Evolutionary conservation across 73 alveolate genomes (phyloP), one percentile per base, ranked within the genome.

Genomic region (Tetrahymena borealis): DNA sequence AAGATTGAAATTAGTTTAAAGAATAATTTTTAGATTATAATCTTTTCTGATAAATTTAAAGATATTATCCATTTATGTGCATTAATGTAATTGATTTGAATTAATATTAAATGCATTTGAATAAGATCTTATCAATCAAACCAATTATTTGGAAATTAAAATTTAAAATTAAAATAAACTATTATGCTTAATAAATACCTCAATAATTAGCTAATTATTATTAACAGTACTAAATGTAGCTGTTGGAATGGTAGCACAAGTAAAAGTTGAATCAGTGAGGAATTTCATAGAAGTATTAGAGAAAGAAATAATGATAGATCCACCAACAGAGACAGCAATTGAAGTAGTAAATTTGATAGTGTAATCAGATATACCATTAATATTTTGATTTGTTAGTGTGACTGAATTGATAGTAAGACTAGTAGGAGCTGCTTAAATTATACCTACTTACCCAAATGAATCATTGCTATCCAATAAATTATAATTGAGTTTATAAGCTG

Each of bases 361-460:
- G 16, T 60, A 39, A 33, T 38, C 1, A 85, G 90, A 79, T 28
- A 93, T 36, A 9, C 32, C 33, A 43, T 93, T 93, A 15, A 93
- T 60, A 4, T 39, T 90, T 11, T 39, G 20, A 40, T 38, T 77
- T 8, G 79, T 38, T 12, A 79, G 43, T 18, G 91, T 28, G 15
- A 35, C 77, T 39, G 79, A 79, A 7, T 40, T 33, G 38, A 39
- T 35, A 31, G 39, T 36, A 20, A 93, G 40, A 79, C 78, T 90
- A 33, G 78, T 11, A 39, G 95, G 92, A 2, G 85, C 85, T 31
- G 91, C 42, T 28, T 77, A 39, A 1, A 90, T 79, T 6, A 93
- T 85, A 11, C 95, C 95, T n/a, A 93, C 93, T 85, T 93, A 60
- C 13, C 95, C 95, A 93, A 93, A 93, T 28, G 95, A 93, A 79